Percentiles rank a stretch among this genome's conserved stretches.
phyloP scores from a whole-genome alignment of 192 early-diverging fungal genomes.

The Linnemannia hyalina region DNA sequence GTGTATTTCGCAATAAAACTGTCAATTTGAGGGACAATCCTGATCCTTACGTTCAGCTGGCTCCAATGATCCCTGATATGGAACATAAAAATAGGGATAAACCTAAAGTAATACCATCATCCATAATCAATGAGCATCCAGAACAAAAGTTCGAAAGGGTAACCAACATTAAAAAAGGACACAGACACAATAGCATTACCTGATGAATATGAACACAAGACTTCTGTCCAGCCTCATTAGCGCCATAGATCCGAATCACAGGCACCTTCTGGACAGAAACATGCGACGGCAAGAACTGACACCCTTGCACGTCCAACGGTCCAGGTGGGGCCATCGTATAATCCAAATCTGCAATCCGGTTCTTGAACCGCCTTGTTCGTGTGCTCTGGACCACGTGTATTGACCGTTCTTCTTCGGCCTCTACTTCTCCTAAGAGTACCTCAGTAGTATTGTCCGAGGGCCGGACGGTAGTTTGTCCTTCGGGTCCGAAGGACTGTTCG shows the following conservation, averaged over 20 bases:
- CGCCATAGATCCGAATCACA: conserved; percentile 87
- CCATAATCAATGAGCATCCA: not conserved
- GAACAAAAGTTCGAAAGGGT: not conserved
- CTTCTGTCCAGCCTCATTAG: conserved; percentile 77
- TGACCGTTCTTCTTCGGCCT: not conserved
- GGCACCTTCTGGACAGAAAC: conserved; percentile 69
- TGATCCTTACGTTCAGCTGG: conserved; percentile 29
- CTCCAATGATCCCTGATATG: conserved; percentile 66
- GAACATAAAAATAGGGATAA: conserved; percentile 88
- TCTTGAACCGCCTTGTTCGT: conserved; percentile 27
- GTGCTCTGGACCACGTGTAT: not conserved
- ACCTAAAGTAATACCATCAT: conserved; percentile 50
- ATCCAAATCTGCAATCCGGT: conserved; percentile 77
- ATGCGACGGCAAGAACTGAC: conserved; percentile 55
- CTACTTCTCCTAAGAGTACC: not conserved
- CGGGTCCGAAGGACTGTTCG: not conserved
- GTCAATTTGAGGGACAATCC: not conserved
- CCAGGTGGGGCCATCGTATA: conserved; percentile 66
- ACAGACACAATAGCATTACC: conserved; percentile 41
- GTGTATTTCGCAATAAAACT: conserved; percentile 46
- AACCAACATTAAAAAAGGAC: no score
- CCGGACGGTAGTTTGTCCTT: not conserved
- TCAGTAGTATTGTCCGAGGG: not conserved
- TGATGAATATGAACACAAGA: conserved; percentile 89
- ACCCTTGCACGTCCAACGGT: conserved; percentile 47